A percentile compares a stretch with the other conserved stretches of the same genome.
Evolutionary conservation across 2,329 filamentous ascomycete genomes (phyloP).

Genomic region (Venturia asperata): DNA sequence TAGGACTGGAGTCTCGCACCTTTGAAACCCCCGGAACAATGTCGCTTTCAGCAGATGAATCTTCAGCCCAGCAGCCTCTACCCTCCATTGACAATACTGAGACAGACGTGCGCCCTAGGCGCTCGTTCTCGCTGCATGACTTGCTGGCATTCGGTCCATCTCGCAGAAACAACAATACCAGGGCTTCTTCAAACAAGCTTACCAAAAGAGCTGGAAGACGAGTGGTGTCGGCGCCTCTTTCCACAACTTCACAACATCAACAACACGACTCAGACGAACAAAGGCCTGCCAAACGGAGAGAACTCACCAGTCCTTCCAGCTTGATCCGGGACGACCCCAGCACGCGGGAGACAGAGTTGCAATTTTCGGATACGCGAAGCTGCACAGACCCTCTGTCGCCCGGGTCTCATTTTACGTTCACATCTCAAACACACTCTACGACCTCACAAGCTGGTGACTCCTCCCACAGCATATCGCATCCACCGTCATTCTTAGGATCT

Average conservation of each 20-base stretch:
- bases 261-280: constrained; percentile 20
- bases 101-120: constrained; percentile 28
- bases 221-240: constrained; percentile 2
- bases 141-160: constrained; percentile 17
- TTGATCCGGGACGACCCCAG: constrained; percentile 21
- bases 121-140: constrained; percentile 45
- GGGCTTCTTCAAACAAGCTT: constrained; percentile 8
- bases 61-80: background rate
- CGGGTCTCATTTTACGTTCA: constrained; percentile 21
- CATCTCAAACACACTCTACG: constrained; percentile 17
- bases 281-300: constrained; percentile 30
- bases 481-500: background rate
- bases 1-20: constrained; percentile 26
- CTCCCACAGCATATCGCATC: constrained; percentile 13
- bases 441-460: background rate
- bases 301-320: constrained; percentile 36
- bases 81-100: background rate
- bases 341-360: background rate
- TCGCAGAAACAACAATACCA: background rate
- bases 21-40: background rate
- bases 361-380: background rate
- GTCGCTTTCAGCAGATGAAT: background rate
- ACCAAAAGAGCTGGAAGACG: constrained; percentile 11
- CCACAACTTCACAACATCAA: constrained; percentile 2
- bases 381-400: constrained; percentile 10